Evolutionary conservation across 1,284 basidiomycete species (phyloP).

Genomic region (Phellinidium pouzarii): DNA sequence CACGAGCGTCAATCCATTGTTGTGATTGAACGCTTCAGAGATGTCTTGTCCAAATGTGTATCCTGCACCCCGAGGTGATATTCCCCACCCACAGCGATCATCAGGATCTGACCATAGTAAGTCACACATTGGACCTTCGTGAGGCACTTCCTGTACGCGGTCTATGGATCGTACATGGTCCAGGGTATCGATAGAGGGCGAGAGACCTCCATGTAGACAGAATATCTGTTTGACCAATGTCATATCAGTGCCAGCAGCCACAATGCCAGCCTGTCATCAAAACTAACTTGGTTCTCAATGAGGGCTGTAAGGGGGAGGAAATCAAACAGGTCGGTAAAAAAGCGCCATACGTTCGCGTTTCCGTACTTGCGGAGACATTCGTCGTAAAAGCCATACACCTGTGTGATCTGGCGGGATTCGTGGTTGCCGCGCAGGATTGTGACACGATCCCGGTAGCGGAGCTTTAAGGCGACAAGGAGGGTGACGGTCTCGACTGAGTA

Average conservation of each 20-base stretch:
- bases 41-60: constrained; percentile 99
- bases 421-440: constrained; percentile 98
- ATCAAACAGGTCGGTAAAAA: constrained; percentile 98
- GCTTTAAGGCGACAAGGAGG: constrained; percentile 95
- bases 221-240: constrained; percentile 68
- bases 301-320: constrained; percentile 95
- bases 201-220: constrained; percentile 97
- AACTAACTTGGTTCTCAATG: constrained; percentile 94
- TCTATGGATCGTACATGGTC: constrained; percentile 99
- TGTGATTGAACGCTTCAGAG: constrained; percentile 96
- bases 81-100: constrained; percentile 99
- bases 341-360: constrained; percentile 99
- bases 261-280: constrained; percentile 1
- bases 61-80: constrained; percentile 96
- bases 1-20: constrained; percentile 96
- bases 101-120: constrained; percentile 99
- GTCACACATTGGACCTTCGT: constrained; percentile 99
- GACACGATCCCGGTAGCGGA: constrained; percentile 96
- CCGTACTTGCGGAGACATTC: constrained; percentile 99
- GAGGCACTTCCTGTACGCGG: constrained; percentile 97
- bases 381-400: constrained; percentile 99
- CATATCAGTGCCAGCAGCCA: neutral
- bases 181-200: constrained; percentile 98
- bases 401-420: constrained; percentile 98
- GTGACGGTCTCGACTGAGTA: constrained; percentile 99